phyloP scores from a whole-genome alignment of 1,139 yeast genomes.

The Kurtzmaniella quercitrusa region DNA sequence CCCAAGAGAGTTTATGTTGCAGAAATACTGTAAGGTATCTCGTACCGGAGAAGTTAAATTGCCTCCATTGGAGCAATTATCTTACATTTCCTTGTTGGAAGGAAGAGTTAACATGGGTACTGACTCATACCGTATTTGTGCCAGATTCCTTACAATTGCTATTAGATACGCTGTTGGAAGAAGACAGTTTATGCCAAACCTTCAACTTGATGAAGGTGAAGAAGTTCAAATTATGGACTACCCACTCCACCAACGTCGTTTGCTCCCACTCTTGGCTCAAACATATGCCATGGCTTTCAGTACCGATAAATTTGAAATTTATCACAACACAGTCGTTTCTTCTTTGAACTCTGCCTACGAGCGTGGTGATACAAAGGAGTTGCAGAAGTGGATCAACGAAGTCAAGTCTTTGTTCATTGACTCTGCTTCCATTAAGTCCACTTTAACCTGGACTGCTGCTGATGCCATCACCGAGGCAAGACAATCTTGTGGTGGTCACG shows the following conservation, averaged over 20 bases:
- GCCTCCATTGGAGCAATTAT: conserved; percentile 32
- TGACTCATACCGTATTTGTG: conserved; percentile 27
- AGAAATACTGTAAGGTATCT: conserved; percentile 29
- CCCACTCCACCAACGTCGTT: conserved; percentile 29
- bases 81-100: conserved; percentile 28
- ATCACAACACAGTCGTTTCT: conserved; percentile 18
- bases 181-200: conserved; percentile 22
- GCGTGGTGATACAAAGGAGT: conserved; percentile 17
- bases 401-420: conserved; percentile 29
- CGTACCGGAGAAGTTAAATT: conserved; percentile 25
- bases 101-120: conserved; percentile 30
- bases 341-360: conserved; percentile 21
- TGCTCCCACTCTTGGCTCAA: conserved; percentile 28
- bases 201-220: conserved; percentile 16
- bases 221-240: conserved; percentile 27
- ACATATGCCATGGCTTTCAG: conserved; percentile 27
- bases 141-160: conserved; percentile 29
- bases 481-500: conserved; percentile 34
- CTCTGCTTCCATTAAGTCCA: conserved; percentile 28
- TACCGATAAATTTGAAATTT: conserved; percentile 22
- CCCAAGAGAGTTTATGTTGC: conserved; percentile 33
- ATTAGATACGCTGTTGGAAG: conserved; percentile 30
- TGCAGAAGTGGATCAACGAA: conserved; percentile 20
- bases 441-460: conserved; percentile 31
- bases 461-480: conserved; percentile 29